Evolutionary conservation across 2,329 filamentous ascomycete species (phyloP).

Genomic region (Balansia obtecta): DNA sequence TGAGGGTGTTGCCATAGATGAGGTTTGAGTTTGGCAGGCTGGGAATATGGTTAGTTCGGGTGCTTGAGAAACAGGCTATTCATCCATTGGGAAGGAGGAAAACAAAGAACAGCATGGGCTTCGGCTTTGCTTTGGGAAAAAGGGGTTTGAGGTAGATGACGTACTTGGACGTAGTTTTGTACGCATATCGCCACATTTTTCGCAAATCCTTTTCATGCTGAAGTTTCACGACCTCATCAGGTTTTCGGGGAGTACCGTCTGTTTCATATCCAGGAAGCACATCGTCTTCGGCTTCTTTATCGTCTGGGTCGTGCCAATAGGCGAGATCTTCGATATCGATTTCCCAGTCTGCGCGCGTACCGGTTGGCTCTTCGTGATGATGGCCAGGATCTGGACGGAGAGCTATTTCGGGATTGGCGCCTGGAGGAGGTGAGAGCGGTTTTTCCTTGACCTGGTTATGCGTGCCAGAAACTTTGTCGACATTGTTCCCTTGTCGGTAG

Average conservation of each 20-base stretch:
- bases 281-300: slow-evolving; percentile 22
- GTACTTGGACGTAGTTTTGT: slow-evolving; percentile 28
- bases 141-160: slow-evolving; percentile 11
- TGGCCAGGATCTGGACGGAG: slow-evolving; percentile 3
- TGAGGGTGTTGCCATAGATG: slow-evolving; percentile 45
- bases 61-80: not conserved
- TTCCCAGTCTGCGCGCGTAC: slow-evolving; percentile 18
- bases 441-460: not conserved
- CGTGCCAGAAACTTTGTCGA: slow-evolving; percentile 2
- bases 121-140: not conserved
- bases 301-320: slow-evolving; percentile 23
- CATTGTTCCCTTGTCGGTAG: slow-evolving; percentile 9
- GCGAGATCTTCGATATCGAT: slow-evolving; percentile 22
- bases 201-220: slow-evolving; percentile 31
- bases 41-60: not conserved
- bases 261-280: slow-evolving; percentile 24
- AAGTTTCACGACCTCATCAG: slow-evolving; percentile 20
- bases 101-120: not conserved
- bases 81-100: not conserved
- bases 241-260: slow-evolving; percentile 21
- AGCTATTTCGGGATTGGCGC: not conserved
- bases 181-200: slow-evolving; percentile 27
- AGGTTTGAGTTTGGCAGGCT: slow-evolving; percentile 34
- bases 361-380: slow-evolving; percentile 9
- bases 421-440: not conserved